Evolutionary conservation across 768 basidiomycete species (phyloP), one percentile per base, ranked within the genome.

Genomic region (Megacollybia marginata): DNA sequence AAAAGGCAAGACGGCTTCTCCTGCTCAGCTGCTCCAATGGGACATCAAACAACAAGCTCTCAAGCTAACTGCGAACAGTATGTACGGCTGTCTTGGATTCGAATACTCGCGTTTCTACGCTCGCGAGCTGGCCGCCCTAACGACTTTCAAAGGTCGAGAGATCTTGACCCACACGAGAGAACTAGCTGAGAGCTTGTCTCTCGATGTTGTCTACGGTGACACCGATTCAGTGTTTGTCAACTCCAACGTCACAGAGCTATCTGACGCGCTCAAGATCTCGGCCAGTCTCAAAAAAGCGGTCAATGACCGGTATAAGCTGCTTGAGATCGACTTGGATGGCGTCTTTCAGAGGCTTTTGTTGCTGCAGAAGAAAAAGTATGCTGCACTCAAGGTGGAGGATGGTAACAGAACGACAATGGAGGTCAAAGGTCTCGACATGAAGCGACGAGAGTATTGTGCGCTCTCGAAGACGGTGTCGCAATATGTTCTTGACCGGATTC

Each of bases 71-170:
- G 96, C 96, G 45, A 98, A 99, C 71, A 94, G 91, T 74, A 99
- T 98, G 96, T 99, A 99, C 65, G 96, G 96, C 15, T 99, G 96
- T 73, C 83, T 99, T 18, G 96, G 96, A 44, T 98, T 97, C 62
- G 92, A 94, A 61, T 88, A 92, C 57, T 97, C 96, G 9, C 74
- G 96, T 46, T 98, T 98, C 73, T 97, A 93, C 56, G 96, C 96
- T 18, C 80, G 91, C 40, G 92, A 94, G 0, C 80, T 99, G n/a
- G 96, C 96, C 13, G 92, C 96, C 42, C 77, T 99, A 44, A 98
- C 94, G 18, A 99, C 96, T 0, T 93, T 82, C 79, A 98, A 95
- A 65, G 96, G 96, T 59, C 85, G 96, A 65, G 93, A 98, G 67
- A 98, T 98, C 59, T 65, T 99, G 61, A 98, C 89, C 1, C 85